Percentiles rank a stretch among this genome's conserved stretches.
Evolutionary conservation across 1,139 yeast genomes (phyloP).

Genomic region (Sugiyamaella paludigena): DNA sequence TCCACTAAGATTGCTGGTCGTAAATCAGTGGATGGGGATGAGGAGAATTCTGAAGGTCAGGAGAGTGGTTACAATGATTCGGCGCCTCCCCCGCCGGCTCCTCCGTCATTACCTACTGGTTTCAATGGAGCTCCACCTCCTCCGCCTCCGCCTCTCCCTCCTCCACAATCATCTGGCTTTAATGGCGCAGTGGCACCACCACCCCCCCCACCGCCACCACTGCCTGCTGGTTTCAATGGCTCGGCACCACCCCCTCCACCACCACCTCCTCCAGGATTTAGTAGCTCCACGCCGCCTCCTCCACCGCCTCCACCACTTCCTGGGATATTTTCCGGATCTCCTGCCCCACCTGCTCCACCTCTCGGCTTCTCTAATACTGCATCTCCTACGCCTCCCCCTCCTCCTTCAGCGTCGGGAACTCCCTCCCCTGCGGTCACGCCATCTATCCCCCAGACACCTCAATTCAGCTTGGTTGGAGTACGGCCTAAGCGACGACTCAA

Average conservation of each 20-base stretch:
- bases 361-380: conserved; percentile 14
- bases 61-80: conserved; percentile 2
- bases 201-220: conserved; percentile 41
- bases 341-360: conserved; percentile 36
- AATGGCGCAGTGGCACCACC: conserved; percentile 24
- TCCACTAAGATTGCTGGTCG: conserved; percentile 11
- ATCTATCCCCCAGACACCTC: conserved; percentile 24
- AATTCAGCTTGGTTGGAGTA: conserved; percentile 23
- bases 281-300: conserved; percentile 32
- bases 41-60: conserved; percentile 11
- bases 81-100: conserved; percentile 17
- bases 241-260: conserved; percentile 30
- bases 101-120: conserved; percentile 17
- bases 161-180: conserved; percentile 20
- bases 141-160: conserved; percentile 27
- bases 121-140: conserved; percentile 25
- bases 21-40: conserved; percentile 1
- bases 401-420: conserved; percentile 21
- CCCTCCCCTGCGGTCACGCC: conserved; percentile 36
- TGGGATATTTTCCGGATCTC: conserved; percentile 23
- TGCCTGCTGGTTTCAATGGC: conserved; percentile 30
- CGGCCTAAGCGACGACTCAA: conserved; percentile 69
- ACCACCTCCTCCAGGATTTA: conserved; percentile 38
- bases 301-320: conserved; percentile 34
- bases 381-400: conserved; percentile 19